Percentiles rank a stretch among this genome's conserved stretches.
Conservation (phyloP, 257 asterid species). For the Coffea canephora region DNA sequence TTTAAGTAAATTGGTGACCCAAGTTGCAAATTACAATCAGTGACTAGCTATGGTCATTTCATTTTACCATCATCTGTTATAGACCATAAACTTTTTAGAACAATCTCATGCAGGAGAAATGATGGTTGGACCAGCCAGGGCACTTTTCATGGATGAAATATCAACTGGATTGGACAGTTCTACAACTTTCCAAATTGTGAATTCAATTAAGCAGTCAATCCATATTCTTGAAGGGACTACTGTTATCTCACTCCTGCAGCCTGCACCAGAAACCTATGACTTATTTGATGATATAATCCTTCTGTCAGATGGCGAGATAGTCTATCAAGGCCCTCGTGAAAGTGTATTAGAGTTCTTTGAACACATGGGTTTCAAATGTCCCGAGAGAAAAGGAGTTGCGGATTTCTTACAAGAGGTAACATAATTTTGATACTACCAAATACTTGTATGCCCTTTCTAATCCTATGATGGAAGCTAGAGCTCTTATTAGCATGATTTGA, state of each 20-base stretch:
- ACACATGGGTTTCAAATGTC: slow-evolving; percentile 76
- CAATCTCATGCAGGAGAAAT: slow-evolving; percentile 60
- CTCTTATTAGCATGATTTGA: neutral
- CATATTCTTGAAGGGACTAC: slow-evolving; percentile 68
- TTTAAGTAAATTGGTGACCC: neutral
- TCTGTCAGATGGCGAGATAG: slow-evolving; percentile 73
- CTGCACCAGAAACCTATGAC: slow-evolving; percentile 86
- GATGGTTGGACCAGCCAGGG: slow-evolving; percentile 87
- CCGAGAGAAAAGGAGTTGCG: slow-evolving; percentile 78
- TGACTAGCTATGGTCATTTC: neutral
- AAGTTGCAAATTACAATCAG: neutral
- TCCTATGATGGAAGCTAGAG: neutral
- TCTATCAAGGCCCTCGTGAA: slow-evolving; percentile 85
- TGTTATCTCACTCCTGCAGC: slow-evolving; percentile 78
- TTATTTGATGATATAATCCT: slow-evolving; percentile 87
- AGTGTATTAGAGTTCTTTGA: slow-evolving; percentile 57
- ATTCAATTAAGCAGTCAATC: slow-evolving; percentile 61
- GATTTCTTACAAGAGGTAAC: slow-evolving; percentile 49
- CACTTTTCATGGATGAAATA: slow-evolving; percentile 85
- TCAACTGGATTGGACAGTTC: slow-evolving; percentile 93
- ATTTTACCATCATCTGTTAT: neutral
- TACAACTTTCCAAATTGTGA: slow-evolving; percentile 78
- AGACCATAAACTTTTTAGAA: neutral
- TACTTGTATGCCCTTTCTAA: no score
- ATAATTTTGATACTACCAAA: neutral